phyloP scores from a whole-genome alignment of 2,329 filamentous ascomycete species.

The Didymella sp. region DNA sequence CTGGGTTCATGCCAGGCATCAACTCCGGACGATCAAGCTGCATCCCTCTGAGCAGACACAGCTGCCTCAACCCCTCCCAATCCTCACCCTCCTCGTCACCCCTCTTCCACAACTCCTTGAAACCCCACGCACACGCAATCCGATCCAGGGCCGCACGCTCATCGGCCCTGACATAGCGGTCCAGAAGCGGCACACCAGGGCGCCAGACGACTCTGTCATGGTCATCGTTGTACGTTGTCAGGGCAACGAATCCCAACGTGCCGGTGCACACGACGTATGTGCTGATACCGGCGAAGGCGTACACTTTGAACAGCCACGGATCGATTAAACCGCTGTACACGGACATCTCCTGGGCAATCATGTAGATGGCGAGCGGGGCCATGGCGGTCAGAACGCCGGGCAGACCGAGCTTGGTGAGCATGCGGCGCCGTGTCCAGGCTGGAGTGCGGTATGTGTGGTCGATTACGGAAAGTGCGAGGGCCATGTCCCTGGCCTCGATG shows the following conservation, averaged over 20 bases:
- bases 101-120: constrained; percentile 77
- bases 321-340: constrained; percentile 79
- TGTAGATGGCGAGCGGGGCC: constrained; percentile 73
- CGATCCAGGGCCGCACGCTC: constrained; percentile 87
- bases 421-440: constrained; percentile 71
- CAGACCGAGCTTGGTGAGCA: constrained; percentile 68
- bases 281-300: constrained; percentile 80
- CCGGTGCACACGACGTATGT: constrained; percentile 84
- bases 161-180: constrained; percentile 88
- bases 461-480: constrained; percentile 77
- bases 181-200: constrained; percentile 77
- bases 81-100: constrained; percentile 92
- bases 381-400: constrained; percentile 64
- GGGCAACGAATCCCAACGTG: constrained; percentile 81
- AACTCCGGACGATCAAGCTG: constrained; percentile 86
- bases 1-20: constrained; percentile 84
- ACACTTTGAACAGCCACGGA: constrained; percentile 72
- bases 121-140: constrained; percentile 89
- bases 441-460: constrained; percentile 71
- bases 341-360: constrained; percentile 71
- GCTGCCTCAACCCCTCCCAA: constrained; percentile 86
- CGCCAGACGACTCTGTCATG: constrained; percentile 94
- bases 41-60: constrained; percentile 84
- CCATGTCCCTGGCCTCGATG: constrained; percentile 78
- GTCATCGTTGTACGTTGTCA: constrained; percentile 90